Evolutionary conservation across 2,329 filamentous ascomycete species (phyloP), one percentile per base, ranked within the genome.

Genomic region (Penicillium psychrosexuale): DNA sequence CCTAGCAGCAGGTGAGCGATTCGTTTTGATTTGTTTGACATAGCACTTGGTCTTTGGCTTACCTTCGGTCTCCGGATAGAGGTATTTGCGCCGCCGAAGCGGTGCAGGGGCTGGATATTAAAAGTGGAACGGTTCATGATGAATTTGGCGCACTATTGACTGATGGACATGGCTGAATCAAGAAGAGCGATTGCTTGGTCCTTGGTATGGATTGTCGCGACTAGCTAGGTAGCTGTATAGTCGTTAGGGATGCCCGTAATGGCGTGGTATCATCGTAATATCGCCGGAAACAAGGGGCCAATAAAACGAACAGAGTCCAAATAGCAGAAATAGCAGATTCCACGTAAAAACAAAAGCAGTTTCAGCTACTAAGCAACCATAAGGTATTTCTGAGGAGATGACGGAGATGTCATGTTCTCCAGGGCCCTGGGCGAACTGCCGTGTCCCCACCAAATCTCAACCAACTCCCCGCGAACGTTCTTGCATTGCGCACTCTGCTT

Each of bases 61-160:
- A 88, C 89, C 77, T 83, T 90, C 19, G 90, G 90, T 61, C 90
- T 80, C 68, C 87, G 86, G 57, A 95, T 87, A 3, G 87, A 81
- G 57, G 89, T 84, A 67, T 84, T 87, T 46, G 79, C 78, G 53
- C 87, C 86, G 38, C 77, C 76, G 69, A 93, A 93, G 46, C 86
- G 84, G 54, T 80, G 77, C 51, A 89, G 75, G n/a, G 89, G 88
- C 63, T 88, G 83, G 57, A 91, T 83, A 24, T 84, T 72, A 69
- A 91, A 91, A n/a, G 59, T 50, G 39, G 65, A 61, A 24, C 58
- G 64, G 56, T 68, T 69, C 73, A 76, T 75, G 11, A 17, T 54
- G 38, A 31, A 4, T 31, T 40, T 17, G 22, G 44, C 17, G 17
- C 12, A 34, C 37, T 47, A 53, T 34, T 47, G 27, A 13, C 27